Percentiles rank a stretch among this genome's conserved stretches.
Conservation (phyloP, 768 basidiomycete species). For the Infundibulicybe gibba region DNA sequence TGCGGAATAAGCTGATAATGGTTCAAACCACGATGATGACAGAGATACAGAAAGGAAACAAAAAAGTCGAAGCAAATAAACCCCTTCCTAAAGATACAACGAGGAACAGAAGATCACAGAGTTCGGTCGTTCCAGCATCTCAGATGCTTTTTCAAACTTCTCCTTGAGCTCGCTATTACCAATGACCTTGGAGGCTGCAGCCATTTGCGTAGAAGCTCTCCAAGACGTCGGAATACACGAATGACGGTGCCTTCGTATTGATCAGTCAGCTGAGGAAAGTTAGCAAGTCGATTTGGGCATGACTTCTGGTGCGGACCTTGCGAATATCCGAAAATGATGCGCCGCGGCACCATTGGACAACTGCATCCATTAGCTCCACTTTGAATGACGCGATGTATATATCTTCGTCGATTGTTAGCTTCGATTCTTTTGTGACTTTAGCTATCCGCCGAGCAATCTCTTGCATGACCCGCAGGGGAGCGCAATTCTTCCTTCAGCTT, state of each 20-base stretch:
- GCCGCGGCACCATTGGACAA: constrained; percentile 97
- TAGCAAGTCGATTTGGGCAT: not conserved
- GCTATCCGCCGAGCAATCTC: constrained; percentile 94
- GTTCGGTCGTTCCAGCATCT: constrained; percentile 91
- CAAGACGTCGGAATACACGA: constrained; percentile 90
- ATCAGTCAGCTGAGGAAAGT: constrained; percentile 72
- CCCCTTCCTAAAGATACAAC: constrained; percentile 60
- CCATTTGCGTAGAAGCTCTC: constrained; percentile 95
- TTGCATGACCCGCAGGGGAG: constrained; percentile 91
- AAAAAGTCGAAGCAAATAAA: not conserved
- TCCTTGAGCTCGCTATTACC: constrained; percentile 92
- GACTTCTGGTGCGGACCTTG: constrained; percentile 55
- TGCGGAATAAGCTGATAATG: too few species aligned
- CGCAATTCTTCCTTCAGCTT: constrained; percentile 92
- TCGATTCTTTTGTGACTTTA: constrained; percentile 94
- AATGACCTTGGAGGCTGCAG: constrained; percentile 91
- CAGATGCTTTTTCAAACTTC: constrained; percentile 88
- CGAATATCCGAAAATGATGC: constrained; percentile 94
- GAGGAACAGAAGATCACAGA: constrained; percentile 92
- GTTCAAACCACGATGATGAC: not conserved
- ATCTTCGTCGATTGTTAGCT: constrained; percentile 84
- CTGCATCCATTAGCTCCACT: constrained; percentile 97
- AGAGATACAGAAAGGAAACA: not conserved
- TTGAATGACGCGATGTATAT: constrained; percentile 97
- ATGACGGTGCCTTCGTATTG: constrained; percentile 97